These are phyloP conservation scores for Agrostemma githago DNA, from an alignment of 148 eudicot genomes.

Conservation along the genomic window DNA sequence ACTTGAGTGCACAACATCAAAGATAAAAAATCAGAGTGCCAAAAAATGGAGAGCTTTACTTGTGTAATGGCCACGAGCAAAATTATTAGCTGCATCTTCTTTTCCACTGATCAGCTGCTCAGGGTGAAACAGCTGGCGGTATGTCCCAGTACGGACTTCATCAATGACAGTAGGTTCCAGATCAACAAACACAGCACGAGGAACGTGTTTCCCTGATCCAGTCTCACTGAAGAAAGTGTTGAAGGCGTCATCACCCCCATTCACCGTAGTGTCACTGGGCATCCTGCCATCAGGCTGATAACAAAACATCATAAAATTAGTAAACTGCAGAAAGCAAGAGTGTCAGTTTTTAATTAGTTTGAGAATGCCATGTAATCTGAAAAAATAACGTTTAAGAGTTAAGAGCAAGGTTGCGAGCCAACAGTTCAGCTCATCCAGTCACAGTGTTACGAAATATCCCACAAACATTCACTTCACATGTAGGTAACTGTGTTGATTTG, in stretches of 20 bases:
- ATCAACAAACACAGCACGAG: slow-evolving; percentile 54
- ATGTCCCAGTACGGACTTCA: slow-evolving; percentile 45
- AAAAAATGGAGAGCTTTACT: slow-evolving; percentile 19
- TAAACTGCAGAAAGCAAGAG: too few relatives aligned
- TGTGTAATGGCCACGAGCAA: slow-evolving; percentile 59
- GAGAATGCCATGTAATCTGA: too few relatives aligned
- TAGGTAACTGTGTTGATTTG: too few relatives aligned
- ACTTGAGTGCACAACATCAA: too few relatives aligned
- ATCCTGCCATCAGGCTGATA: slow-evolving; percentile 2
- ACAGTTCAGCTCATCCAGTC: too few relatives aligned
- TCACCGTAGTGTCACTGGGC: slow-evolving; percentile 36
- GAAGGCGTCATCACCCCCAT: slow-evolving; percentile 47
- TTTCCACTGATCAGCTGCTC: slow-evolving; percentile 58
- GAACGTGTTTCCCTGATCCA: slow-evolving; percentile 53
- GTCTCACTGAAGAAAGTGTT: slow-evolving; percentile 66
- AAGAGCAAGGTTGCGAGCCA: too few relatives aligned
- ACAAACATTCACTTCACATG: too few relatives aligned
- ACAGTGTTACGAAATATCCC: too few relatives aligned
- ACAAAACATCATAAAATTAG: background rate
- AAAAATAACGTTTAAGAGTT: too few relatives aligned
- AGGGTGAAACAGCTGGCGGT: slow-evolving; percentile 60
- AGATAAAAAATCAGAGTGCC: too few relatives aligned
- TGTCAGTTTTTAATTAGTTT: too few relatives aligned
- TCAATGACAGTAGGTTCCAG: slow-evolving; percentile 59
- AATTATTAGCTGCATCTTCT: slow-evolving; percentile 59